Evolutionary conservation across 2,329 filamentous ascomycete species (phyloP), one percentile per base, ranked within the genome.

Genomic region (Acephala macrosclerotiorum): DNA sequence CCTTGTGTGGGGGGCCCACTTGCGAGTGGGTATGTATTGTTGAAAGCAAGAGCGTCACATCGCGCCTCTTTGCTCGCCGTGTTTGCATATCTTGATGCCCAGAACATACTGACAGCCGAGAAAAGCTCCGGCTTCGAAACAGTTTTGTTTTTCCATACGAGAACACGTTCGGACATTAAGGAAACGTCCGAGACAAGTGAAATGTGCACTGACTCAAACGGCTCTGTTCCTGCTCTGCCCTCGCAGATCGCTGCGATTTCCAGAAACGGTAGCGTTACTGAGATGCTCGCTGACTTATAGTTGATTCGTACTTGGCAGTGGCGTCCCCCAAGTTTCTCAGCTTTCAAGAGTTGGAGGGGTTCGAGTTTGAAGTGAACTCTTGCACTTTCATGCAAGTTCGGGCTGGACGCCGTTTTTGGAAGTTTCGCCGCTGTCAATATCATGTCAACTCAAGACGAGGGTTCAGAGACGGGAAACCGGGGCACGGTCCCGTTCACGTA

Each of bases 401-500:
- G 4, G 29, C 29, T 9, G 9, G 4, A 33, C 29, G 4, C 29
- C 9, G 29, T 33, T 33, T 33, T 33, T 4, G 29, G 29, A 33
- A 4, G 29, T 33, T 33, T 33, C 29, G 29, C 29, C 29, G 29
- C 29, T 33, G 29, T 33, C 29, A 33, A 9, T n/a, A 33, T 33
- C 29, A 33, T 33, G 29, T 33, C 29, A 33, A 33, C 9, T 33
- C 29, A 33, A 33, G 29, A 33, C 29, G 29, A 33, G 29, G 29
- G 29, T 4, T 33, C 4, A 33, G 29, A 9, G n/a, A n/a, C n/a
- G n/a, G 29, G 9, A 33, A 33, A 33, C 4, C 4, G 9, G 29
- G 38, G 38, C 38, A 42, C 38, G 38, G 38, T 42, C 38, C 38
- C 38, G 38, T 42, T 42, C 38, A 42, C 38, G 38, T n/a, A 42